phyloP scores from a whole-genome alignment of 495 filamentous ascomycete genomes.

The Aspergillus ostianus region DNA sequence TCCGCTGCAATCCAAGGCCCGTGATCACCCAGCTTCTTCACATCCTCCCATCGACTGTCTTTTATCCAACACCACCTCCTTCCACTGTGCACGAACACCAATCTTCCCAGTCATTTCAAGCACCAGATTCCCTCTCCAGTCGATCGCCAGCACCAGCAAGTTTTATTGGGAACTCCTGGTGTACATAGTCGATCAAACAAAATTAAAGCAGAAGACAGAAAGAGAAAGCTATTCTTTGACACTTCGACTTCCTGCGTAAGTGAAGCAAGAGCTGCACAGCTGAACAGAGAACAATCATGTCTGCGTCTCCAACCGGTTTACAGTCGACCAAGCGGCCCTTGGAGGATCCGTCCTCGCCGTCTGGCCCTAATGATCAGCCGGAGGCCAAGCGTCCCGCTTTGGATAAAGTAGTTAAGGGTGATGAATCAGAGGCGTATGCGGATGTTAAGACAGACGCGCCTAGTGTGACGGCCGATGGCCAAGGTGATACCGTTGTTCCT shows the following conservation, averaged over 20 bases:
- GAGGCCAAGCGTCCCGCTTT: constrained; percentile 96
- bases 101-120: constrained; percentile 36
- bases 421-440: constrained; percentile 46
- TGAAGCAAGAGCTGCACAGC: constrained; percentile 36
- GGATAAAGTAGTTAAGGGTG: constrained; percentile 78
- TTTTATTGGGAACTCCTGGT: constrained; percentile 87
- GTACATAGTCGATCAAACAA: constrained; percentile 75
- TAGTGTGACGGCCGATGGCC: constrained; percentile 38
- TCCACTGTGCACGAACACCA: constrained; percentile 37
- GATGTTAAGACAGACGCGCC: constrained; percentile 53
- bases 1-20: constrained; percentile 23
- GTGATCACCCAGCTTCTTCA: constrained; percentile 29
- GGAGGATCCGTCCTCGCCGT: constrained; percentile 94
- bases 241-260: constrained; percentile 41
- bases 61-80: constrained; percentile 30
- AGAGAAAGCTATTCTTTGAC: constrained; percentile 44
- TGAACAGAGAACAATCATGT: constrained; percentile 46
- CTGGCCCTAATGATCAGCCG: constrained; percentile 84
- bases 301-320: constrained; percentile 59
- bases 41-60: constrained; percentile 30
- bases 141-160: constrained; percentile 73
- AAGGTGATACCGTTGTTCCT: constrained; percentile 68
- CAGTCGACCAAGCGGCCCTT: constrained; percentile 87
- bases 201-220: constrained; percentile 39
- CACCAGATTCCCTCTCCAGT: constrained; percentile 44